Evolutionary conservation across 148 eudicot species (phyloP).

Genomic region (Polygonum aviculare): DNA sequence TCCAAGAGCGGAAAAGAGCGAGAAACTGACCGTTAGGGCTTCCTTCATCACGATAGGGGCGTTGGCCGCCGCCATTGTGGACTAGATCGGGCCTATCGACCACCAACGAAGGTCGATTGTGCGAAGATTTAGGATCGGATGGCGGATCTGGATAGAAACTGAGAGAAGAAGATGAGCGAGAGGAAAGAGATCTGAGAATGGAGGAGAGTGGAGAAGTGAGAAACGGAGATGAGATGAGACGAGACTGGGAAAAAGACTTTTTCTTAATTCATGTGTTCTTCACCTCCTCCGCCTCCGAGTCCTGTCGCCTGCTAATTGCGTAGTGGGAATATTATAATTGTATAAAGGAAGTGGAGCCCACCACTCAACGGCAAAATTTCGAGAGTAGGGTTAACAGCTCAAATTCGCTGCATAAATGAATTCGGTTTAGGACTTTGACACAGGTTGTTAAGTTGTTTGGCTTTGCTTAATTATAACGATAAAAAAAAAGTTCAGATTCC

Average conservation of each 20-base stretch:
- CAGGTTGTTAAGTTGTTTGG: too few relatives aligned
- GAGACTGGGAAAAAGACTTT: neutral
- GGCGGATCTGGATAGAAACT: neutral
- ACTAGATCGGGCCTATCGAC: slow-evolving; percentile 10
- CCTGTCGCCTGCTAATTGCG: neutral
- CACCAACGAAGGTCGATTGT: neutral
- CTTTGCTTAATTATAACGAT: too few relatives aligned
- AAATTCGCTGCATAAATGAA: neutral
- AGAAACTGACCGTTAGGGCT: slow-evolving; percentile 62
- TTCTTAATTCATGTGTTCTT: slow-evolving; percentile 5
- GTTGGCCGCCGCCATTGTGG: slow-evolving; percentile 90
- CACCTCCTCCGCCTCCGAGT: neutral
- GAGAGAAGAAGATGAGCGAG: neutral
- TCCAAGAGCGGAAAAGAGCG: neutral
- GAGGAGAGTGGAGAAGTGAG: neutral
- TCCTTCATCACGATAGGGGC: slow-evolving; percentile 96
- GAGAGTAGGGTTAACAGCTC: slow-evolving; percentile 3
- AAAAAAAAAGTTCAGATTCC: too few relatives aligned
- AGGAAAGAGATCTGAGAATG: neutral
- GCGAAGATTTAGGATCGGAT: neutral
- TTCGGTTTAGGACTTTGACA: neutral
- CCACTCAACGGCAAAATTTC: slow-evolving; percentile 7
- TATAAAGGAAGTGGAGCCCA: neutral
- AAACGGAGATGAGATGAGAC: neutral
- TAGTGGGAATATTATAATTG: neutral